A percentile compares a stretch with the other conserved stretches of the same genome.
These are phyloP conservation scores for Thozetella sp. DNA, from an alignment of 495 filamentous ascomycete species.

Conservation along the genomic window DNA sequence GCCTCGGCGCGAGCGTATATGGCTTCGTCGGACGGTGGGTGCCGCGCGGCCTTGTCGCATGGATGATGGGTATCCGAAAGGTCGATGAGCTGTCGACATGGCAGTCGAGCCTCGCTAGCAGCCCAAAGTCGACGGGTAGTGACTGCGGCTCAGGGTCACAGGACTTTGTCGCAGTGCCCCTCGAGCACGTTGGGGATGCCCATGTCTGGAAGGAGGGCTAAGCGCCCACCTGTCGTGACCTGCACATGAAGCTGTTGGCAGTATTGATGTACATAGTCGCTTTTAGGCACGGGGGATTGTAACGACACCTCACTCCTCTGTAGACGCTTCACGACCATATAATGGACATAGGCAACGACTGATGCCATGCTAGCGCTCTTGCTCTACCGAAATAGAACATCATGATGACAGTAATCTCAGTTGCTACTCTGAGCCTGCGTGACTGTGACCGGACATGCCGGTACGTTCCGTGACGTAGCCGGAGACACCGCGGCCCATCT, in stretches of 20 bases:
- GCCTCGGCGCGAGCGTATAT: slow-evolving; percentile 79
- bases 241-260: not conserved
- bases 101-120: slow-evolving; percentile 28
- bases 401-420: no score
- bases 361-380: no score
- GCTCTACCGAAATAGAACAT: no score
- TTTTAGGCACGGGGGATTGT: no score
- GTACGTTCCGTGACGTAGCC: no score
- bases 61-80: slow-evolving; percentile 82
- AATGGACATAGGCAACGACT: no score
- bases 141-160: slow-evolving; percentile 23
- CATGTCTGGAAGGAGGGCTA: slow-evolving; percentile 36
- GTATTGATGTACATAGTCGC: not conserved
- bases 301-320: no score
- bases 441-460: no score
- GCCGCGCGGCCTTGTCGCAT: slow-evolving; percentile 75
- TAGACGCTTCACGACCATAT: no score
- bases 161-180: slow-evolving; percentile 27
- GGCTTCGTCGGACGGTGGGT: slow-evolving; percentile 83
- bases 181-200: slow-evolving; percentile 30
- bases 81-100: slow-evolving; percentile 49
- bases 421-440: no score
- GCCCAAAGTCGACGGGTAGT: slow-evolving; percentile 19
- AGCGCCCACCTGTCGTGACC: not conserved
- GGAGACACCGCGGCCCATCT: no score